These are phyloP conservation scores for Colletotrichum sp. DNA, from an alignment of 2,329 filamentous ascomycete species.

Conservation along the genomic window DNA sequence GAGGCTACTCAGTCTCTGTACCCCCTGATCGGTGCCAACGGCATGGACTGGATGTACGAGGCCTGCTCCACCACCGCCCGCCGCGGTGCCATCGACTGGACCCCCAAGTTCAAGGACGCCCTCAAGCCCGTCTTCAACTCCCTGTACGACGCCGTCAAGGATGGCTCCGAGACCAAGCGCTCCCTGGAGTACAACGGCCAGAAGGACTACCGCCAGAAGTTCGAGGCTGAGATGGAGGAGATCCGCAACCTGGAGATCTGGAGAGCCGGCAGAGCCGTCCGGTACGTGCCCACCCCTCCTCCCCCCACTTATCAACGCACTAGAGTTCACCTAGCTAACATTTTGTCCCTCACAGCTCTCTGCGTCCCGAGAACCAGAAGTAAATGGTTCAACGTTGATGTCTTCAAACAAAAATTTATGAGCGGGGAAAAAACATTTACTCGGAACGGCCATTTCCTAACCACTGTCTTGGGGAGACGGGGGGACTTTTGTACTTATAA, in stretches of 20 bases:
- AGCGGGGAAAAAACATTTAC: background rate
- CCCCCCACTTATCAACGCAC: background rate
- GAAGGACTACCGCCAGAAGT: slow-evolving; percentile 94
- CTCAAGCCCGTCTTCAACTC: slow-evolving; percentile 99
- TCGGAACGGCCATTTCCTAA: slow-evolving; percentile 18
- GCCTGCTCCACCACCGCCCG: slow-evolving; percentile 99
- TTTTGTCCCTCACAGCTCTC: slow-evolving; percentile 53
- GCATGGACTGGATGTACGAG: slow-evolving; percentile 99
- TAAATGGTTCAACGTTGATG: slow-evolving; percentile 44
- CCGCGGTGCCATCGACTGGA: slow-evolving; percentile 99
- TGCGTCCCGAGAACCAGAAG: slow-evolving; percentile 88
- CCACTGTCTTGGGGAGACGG: slow-evolving; percentile 16
- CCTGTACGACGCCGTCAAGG: slow-evolving; percentile 91
- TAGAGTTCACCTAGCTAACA: slow-evolving; percentile 23
- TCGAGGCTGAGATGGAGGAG: slow-evolving; percentile 98
- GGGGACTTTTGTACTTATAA: slow-evolving; percentile 38
- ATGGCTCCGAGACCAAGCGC: slow-evolving; percentile 93
- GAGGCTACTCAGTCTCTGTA: slow-evolving; percentile 98
- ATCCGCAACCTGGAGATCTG: slow-evolving; percentile 99
- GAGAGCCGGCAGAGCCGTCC: slow-evolving; percentile 97
- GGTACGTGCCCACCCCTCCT: slow-evolving; percentile 52
- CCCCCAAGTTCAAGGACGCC: slow-evolving; percentile 93
- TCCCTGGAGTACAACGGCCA: slow-evolving; percentile 97
- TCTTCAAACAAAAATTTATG: slow-evolving; percentile 8
- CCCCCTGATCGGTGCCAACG: slow-evolving; percentile 94